These are phyloP conservation scores for Aeschynomene evenia DNA, from an alignment of 306 rosid genomes.

Conservation along the genomic window DNA sequence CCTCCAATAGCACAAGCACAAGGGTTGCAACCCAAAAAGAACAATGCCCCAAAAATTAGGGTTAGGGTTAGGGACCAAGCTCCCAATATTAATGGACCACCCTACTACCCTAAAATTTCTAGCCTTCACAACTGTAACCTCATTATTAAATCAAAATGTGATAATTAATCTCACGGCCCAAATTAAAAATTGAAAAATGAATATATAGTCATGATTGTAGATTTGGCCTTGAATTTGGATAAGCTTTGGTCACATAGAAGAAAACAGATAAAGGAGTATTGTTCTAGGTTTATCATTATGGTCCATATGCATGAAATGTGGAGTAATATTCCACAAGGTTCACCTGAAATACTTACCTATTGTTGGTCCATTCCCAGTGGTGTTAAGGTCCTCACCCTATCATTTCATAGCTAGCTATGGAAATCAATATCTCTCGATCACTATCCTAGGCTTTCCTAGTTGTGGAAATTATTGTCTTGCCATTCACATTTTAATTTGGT, in stretches of 20 bases:
- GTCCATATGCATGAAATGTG: slow-evolving; percentile 30
- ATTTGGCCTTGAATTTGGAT: slow-evolving; percentile 24
- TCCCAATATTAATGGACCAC: slow-evolving; percentile 63
- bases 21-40: slow-evolving; percentile 26
- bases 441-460: slow-evolving; percentile 14
- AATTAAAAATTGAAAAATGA: background rate
- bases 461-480: slow-evolving; percentile 9
- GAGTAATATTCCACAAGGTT: slow-evolving; percentile 26
- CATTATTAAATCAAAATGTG: background rate
- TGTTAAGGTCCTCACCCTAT: slow-evolving; percentile 33
- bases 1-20: slow-evolving; percentile 16
- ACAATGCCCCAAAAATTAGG: slow-evolving; percentile 17
- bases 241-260: slow-evolving; percentile 24
- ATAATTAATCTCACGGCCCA: slow-evolving; percentile 15
- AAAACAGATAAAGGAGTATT: background rate
- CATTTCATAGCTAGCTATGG: background rate
- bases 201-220: background rate
- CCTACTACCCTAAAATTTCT: slow-evolving; percentile 21
- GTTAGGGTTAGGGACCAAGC: slow-evolving; percentile 51
- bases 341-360: slow-evolving; percentile 38
- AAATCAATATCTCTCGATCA: slow-evolving; percentile 25
- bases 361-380: slow-evolving; percentile 43
- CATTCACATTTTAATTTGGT: slow-evolving; percentile 13
- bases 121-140: slow-evolving; percentile 31
- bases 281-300: slow-evolving; percentile 23